Evolutionary conservation across 1,284 basidiomycete genomes (phyloP).

Genomic region (Golubevia sp.): DNA sequence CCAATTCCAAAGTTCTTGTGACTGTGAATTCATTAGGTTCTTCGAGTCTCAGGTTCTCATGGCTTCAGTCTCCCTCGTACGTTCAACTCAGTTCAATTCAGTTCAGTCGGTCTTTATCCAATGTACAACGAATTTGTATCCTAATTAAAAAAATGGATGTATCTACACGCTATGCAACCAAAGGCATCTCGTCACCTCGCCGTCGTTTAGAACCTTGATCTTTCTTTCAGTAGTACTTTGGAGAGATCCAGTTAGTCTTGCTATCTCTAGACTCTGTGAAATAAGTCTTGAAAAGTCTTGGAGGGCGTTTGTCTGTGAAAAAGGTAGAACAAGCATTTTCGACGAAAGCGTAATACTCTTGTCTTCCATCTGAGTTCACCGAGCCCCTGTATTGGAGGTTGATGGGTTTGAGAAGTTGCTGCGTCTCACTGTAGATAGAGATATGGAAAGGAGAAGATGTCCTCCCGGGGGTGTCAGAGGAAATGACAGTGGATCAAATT

Average conservation of each 20-base stretch:
- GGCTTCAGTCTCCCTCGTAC: no score
- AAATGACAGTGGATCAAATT: no score
- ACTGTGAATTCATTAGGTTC: no score
- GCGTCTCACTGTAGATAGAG: not conserved
- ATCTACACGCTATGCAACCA: no score
- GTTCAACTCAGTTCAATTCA: no score
- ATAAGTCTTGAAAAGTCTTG: slow-evolving; percentile 5
- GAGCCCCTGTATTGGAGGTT: slow-evolving; percentile 6
- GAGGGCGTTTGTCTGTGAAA: not conserved
- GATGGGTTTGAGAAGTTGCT: slow-evolving; percentile 4
- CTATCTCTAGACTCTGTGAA: slow-evolving; percentile 2
- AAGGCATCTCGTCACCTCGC: no score
- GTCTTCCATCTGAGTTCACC: slow-evolving; percentile 2
- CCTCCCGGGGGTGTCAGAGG: no score
- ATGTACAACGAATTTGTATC: no score
- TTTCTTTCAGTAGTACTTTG: slow-evolving; percentile 1
- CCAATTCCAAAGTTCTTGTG: no score
- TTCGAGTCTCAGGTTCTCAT: no score
- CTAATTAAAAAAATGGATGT: no score
- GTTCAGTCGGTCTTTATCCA: no score
- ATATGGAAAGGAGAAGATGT: not conserved
- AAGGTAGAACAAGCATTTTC: slow-evolving; percentile 3
- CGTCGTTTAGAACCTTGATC: not conserved
- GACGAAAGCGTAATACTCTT: slow-evolving; percentile 1
- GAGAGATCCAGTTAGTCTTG: slow-evolving; percentile 4